phyloP scores from a whole-genome alignment of 2,329 filamentous ascomycete species.

The Fusarium sp. region DNA sequence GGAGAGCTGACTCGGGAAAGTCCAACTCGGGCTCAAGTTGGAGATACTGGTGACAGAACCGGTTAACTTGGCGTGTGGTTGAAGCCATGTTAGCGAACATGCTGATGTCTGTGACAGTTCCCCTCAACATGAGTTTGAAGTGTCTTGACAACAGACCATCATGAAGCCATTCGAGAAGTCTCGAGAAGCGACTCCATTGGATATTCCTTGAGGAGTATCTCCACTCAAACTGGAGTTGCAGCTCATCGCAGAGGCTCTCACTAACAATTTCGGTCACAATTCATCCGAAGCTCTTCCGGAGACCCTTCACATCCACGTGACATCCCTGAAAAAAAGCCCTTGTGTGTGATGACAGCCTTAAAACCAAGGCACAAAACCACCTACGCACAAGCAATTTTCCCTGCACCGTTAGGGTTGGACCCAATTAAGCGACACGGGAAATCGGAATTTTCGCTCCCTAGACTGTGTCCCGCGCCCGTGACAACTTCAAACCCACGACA shows the following conservation, averaged over 20 bases:
- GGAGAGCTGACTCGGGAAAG: conserved; percentile 69
- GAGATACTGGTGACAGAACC: conserved; percentile 81
- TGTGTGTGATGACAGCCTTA: conserved; percentile 26
- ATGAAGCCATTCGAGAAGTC: conserved; percentile 11
- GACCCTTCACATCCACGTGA: conserved; percentile 36
- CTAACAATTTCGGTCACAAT: conserved; percentile 1
- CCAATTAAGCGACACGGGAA: conserved; percentile 57
- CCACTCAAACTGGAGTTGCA: conserved; percentile 40
- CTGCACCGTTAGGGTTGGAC: conserved; percentile 58
- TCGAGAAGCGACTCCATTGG: conserved; percentile 24
- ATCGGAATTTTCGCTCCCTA: conserved; percentile 52
- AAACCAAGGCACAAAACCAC: conserved; percentile 21
- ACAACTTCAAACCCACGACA: conserved; percentile 49
- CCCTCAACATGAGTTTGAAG: conserved; percentile 6
- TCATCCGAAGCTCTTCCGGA: conserved; percentile 32
- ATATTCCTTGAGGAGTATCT: conserved; percentile 28
- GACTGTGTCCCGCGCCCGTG: conserved; percentile 44
- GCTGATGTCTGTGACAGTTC: background rate
- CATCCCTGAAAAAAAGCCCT: conserved; percentile 10
- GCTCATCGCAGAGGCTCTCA: conserved; percentile 8
- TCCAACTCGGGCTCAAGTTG: conserved; percentile 76
- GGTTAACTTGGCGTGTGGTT: conserved; percentile 49
- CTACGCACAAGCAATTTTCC: conserved; percentile 23
- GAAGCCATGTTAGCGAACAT: conserved; percentile 25
- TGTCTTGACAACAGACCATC: conserved; percentile 24